A percentile compares a stretch with the other conserved stretches of the same genome.
These are phyloP conservation scores for Jackrogersella multiformis DNA, from an alignment of 495 filamentous ascomycete genomes.

Conservation along the genomic window DNA sequence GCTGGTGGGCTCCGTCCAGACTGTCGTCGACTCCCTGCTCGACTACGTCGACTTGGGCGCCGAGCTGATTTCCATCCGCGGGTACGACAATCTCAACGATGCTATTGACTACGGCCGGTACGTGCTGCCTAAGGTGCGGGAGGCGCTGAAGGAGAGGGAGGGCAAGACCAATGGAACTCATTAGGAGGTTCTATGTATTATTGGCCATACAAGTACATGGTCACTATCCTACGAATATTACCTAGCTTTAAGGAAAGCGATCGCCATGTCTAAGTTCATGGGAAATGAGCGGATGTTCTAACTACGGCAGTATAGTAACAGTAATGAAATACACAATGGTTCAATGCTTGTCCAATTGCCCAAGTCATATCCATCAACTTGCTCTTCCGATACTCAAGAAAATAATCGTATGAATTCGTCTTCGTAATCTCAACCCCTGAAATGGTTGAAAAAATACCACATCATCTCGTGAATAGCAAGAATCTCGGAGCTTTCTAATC, in stretches of 20 bases:
- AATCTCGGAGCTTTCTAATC: not conserved
- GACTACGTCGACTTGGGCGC: constrained; percentile 64
- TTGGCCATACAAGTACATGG: not conserved
- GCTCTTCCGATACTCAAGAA: not conserved
- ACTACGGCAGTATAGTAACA: not conserved
- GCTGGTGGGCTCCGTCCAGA: constrained; percentile 60
- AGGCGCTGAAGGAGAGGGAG: constrained; percentile 50
- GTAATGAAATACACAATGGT: not conserved
- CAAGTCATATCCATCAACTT: not conserved
- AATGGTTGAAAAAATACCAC: not conserved
- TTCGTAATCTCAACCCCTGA: not conserved
- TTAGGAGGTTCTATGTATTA: constrained; percentile 2
- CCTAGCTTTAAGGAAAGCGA: not conserved
- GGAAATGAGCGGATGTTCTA: not conserved
- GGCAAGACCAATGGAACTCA: constrained; percentile 18
- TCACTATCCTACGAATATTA: no score
- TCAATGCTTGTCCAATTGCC: not conserved
- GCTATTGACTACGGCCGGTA: constrained; percentile 64
- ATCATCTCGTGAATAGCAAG: not conserved
- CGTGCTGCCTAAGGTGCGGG: constrained; percentile 57
- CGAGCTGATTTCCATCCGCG: constrained; percentile 63
- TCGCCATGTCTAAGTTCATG: not conserved
- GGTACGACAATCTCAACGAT: constrained; percentile 65
- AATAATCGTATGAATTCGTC: no score
- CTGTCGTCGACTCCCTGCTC: constrained; percentile 59